Evolutionary conservation across 805 yeast genomes (phyloP), one percentile per base, ranked within the genome.

Genomic region (Saccharomycopsis sp.): DNA sequence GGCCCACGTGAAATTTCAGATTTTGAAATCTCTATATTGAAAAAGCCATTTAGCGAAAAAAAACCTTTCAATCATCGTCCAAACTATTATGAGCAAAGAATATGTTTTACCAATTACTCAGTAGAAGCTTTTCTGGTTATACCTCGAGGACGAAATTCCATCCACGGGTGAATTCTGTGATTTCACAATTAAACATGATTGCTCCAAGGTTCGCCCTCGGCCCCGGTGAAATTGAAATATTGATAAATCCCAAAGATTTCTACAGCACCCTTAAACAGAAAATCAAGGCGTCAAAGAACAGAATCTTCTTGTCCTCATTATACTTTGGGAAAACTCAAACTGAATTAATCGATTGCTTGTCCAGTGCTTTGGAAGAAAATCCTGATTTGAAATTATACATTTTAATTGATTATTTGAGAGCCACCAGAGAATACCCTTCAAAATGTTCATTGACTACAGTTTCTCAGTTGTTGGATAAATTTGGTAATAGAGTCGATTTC

Each of bases 401-500:
- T 21, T 67, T 93, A 42, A 72, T 89, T 4, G 98, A 93, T 62
- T 95, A 89, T 9, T 69, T 93, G 38, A 65, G 98, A 54, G 96
- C 96, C 0, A 90, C 97, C 0, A 74, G 98, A 53, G 98, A 93
- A 56, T 80, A 88, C 1, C 97, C 98, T 0, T 64, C 73, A 4
- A 65, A 70, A 40, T 82, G 88, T 38, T 78, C 94, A 13, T 96
- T 96, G 0, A 72, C 84, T 29, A 65, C 89, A 26, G 65, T 93
- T 39, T 75, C 85, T 1, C 70, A 75, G 1, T 40, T 50, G 16
- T 66, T 93, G 38, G 82, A 78, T 17, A 72, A 75, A 35, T 79
- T 73, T 57, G 86, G 85, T 7, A 62, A 68, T 8, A 68, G 95
- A 45, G 89, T 90, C 19, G 85, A 85, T 55, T 66, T 89, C 39